A percentile compares a stretch with the other conserved stretches of the same genome.
Evolutionary conservation across 805 yeast species (phyloP).

Genomic region (Ogataea pignaliae): DNA sequence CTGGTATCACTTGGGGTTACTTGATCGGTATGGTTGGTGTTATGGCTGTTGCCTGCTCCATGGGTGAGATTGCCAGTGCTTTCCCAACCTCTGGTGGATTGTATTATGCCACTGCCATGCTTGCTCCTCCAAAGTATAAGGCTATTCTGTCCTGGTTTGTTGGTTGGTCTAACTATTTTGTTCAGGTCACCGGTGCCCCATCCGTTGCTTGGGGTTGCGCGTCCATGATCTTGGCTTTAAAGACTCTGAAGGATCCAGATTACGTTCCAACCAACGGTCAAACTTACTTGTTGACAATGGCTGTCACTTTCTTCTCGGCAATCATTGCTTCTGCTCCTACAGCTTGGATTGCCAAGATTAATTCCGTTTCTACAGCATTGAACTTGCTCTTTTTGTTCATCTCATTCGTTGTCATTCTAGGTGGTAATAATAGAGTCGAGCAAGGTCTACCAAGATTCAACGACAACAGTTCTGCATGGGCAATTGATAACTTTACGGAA

Average conservation of each 20-base stretch:
- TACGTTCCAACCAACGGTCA: slow-evolving; percentile 46
- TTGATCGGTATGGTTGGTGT: slow-evolving; percentile 52
- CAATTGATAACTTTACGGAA: slow-evolving; percentile 49
- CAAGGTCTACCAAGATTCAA: slow-evolving; percentile 44
- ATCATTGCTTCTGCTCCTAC: slow-evolving; percentile 50
- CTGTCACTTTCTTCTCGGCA: slow-evolving; percentile 44
- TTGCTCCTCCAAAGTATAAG: slow-evolving; percentile 51
- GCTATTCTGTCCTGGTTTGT: slow-evolving; percentile 56
- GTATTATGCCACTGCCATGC: slow-evolving; percentile 59
- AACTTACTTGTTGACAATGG: slow-evolving; percentile 45
- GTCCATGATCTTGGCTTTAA: slow-evolving; percentile 49
- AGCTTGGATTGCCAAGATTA: slow-evolving; percentile 47
- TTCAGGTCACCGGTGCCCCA: slow-evolving; percentile 58
- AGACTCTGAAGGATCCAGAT: slow-evolving; percentile 34
- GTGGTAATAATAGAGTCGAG: slow-evolving; percentile 37
- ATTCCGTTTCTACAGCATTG: slow-evolving; percentile 42
- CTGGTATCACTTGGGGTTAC: slow-evolving; percentile 61
- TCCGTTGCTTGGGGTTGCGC: slow-evolving; percentile 58
- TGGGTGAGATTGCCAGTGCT: slow-evolving; percentile 62
- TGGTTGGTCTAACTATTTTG: slow-evolving; percentile 61
- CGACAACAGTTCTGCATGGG: slow-evolving; percentile 45
- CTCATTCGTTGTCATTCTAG: slow-evolving; percentile 49
- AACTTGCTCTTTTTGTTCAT: slow-evolving; percentile 46
- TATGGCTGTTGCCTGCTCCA: slow-evolving; percentile 49
- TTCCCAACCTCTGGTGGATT: slow-evolving; percentile 66